Conservation (phyloP, 352 stramenopile species). For the Pythium monospermum region DNA sequence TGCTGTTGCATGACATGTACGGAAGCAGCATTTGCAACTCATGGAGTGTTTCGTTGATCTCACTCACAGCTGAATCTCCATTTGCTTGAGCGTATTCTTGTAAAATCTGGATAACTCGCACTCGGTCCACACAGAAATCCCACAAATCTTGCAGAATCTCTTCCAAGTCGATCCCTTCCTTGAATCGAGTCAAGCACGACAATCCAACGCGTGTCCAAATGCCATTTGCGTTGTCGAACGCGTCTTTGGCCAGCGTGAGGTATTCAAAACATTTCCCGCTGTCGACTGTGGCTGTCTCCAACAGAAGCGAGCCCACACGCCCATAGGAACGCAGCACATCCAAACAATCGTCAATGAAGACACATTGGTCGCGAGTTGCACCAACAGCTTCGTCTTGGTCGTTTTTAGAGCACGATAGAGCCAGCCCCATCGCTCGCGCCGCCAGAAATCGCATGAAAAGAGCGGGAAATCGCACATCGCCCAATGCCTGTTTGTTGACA, state of each 20-base stretch:
- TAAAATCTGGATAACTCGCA: constrained; percentile 46
- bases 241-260: constrained; percentile 45
- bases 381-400: neutral
- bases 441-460: constrained; percentile 45
- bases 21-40: constrained; percentile 73
- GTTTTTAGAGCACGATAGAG: constrained; percentile 29
- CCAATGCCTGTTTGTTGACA: neutral
- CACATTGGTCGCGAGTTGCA: constrained; percentile 12
- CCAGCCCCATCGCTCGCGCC: constrained; percentile 58
- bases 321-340: constrained; percentile 72
- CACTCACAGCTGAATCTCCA: neutral
- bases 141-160: constrained; percentile 75
- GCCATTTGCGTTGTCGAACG: constrained; percentile 34
- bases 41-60: constrained; percentile 46
- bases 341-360: constrained; percentile 49
- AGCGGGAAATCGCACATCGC: constrained; percentile 17
- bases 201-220: constrained; percentile 69
- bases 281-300: constrained; percentile 51
- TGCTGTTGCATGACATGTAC: constrained; percentile 46
- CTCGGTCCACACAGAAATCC: constrained; percentile 66
- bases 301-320: constrained; percentile 52
- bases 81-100: constrained; percentile 4
- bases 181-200: constrained; percentile 58
- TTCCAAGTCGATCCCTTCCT: constrained; percentile 57
- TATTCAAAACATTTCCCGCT: constrained; percentile 47